Conservation (phyloP, 2,329 filamentous ascomycete species). For the Cytospora chrysosperma region DNA sequence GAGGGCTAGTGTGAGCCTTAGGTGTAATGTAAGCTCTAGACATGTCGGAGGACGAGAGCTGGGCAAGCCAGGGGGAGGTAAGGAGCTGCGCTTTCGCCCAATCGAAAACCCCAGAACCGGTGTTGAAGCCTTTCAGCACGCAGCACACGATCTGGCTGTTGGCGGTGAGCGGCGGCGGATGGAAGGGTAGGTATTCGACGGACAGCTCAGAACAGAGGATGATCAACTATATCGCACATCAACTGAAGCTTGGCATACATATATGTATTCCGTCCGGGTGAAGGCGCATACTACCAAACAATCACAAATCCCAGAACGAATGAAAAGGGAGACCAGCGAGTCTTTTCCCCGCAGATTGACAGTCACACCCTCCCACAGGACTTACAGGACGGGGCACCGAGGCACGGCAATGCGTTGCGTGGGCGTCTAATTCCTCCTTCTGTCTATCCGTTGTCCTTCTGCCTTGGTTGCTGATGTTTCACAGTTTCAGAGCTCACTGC, state of each 20-base stretch:
- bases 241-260: background rate
- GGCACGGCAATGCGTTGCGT: background rate
- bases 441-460: too few species aligned
- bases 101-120: too few species aligned
- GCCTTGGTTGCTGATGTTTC: background rate
- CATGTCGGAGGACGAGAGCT: conserved; percentile 3
- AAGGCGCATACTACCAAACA: background rate
- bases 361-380: background rate
- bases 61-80: background rate
- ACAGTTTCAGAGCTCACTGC: too few species aligned
- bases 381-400: background rate
- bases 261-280: background rate
- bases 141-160: background rate
- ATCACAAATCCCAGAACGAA: too few species aligned
- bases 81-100: background rate
- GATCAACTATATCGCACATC: background rate
- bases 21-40: background rate
- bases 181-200: background rate
- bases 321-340: background rate
- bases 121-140: background rate
- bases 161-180: background rate
- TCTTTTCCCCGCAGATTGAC: conserved; percentile 4
- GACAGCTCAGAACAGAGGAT: background rate
- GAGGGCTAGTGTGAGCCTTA: background rate
- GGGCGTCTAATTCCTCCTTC: background rate